These are phyloP conservation scores for Cryphonectria carpinicola DNA, from an alignment of 2,329 filamentous ascomycete species.

Conservation along the genomic window DNA sequence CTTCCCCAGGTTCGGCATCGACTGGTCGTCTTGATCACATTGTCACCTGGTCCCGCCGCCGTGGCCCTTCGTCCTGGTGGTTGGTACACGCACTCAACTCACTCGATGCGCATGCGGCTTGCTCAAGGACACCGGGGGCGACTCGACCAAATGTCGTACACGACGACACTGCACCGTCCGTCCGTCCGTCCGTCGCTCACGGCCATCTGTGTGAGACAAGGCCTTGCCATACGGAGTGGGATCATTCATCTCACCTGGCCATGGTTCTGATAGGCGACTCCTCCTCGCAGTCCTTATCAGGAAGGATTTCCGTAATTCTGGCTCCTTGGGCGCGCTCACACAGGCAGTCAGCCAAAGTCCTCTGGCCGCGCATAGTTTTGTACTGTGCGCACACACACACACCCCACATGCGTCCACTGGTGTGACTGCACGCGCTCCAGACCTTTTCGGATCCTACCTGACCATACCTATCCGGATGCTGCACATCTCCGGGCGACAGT, in stretches of 20 bases:
- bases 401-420: not conserved
- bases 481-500: not conserved
- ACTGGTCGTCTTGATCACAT: not conserved
- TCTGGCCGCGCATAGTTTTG: not conserved
- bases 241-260: not conserved
- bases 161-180: not conserved
- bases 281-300: not conserved
- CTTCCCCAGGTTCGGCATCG: not conserved
- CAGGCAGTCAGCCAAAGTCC: not conserved
- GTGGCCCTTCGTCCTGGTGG: not conserved
- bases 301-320: not conserved
- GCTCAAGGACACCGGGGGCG: not conserved
- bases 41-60: not conserved
- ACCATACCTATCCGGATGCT: not conserved
- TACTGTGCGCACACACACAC: not conserved
- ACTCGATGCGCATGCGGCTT: not conserved
- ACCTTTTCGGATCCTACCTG: not conserved
- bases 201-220: not conserved
- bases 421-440: not conserved
- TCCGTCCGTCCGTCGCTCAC: not conserved
- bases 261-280: not conserved
- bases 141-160: too few relatives aligned
- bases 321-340: not conserved
- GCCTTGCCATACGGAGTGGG: conserved; percentile 1
- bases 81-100: not conserved